These are phyloP conservation scores for Colletotrichum sp. DNA, from an alignment of 2,329 filamentous ascomycete species.

Conservation along the genomic window DNA sequence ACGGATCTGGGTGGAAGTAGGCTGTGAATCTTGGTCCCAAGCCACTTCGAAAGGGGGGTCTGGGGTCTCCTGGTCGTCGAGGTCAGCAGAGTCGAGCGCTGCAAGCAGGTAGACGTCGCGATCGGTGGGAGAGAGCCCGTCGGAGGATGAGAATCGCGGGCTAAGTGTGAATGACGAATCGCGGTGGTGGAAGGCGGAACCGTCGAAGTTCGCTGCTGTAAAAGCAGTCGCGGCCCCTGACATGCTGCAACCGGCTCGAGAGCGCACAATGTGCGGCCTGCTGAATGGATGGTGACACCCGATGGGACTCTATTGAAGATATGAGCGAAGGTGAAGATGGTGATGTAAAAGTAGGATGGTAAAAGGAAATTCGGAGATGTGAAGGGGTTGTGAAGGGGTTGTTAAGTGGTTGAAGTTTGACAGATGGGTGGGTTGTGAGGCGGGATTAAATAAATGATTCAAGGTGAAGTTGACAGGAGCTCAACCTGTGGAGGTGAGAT, in stretches of 20 bases:
- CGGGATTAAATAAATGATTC: not conserved
- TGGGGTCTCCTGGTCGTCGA: not conserved
- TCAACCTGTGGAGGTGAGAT: not conserved
- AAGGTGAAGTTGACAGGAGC: not conserved
- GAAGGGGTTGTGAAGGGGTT: not conserved
- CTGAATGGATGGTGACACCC: not conserved
- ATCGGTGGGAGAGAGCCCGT: not conserved
- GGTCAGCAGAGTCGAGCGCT: not conserved
- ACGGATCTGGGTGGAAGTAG: not conserved
- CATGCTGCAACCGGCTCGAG: not conserved
- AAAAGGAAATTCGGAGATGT: not conserved
- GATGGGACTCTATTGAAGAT: not conserved
- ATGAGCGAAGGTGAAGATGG: not conserved
- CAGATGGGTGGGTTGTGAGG: not conserved
- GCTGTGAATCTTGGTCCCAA: not conserved
- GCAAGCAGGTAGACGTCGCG: not conserved
- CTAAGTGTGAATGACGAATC: not conserved
- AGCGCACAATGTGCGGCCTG: not conserved
- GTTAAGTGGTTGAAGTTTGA: not conserved
- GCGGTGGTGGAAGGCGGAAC: not conserved
- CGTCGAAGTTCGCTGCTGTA: not conserved
- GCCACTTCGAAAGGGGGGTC: not conserved
- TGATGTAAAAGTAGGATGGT: not conserved
- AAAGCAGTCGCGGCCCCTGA: not conserved
- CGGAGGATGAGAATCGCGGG: not conserved